Base-by-base conservation (phyloP, 208 protist species). In the Trypanosomatidae sp. region DNA sequence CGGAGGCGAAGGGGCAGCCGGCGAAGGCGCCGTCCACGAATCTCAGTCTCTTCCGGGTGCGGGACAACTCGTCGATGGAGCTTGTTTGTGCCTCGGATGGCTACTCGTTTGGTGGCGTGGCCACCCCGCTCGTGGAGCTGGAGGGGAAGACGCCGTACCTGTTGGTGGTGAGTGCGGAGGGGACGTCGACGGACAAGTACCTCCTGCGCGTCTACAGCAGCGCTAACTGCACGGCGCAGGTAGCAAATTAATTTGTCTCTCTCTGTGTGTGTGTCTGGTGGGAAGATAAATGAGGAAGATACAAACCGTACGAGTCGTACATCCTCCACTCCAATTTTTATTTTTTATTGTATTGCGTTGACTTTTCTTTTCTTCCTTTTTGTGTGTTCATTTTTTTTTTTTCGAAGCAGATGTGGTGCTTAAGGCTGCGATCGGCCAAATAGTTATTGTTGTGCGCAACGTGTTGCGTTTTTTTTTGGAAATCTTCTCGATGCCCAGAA, bases 161-260 rank as follows among this genome's bases (percentile, higher is more conserved):
- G 39, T 55, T 92, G 13, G 84, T 95, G n/a, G 81, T 92, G 13
- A 91, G 88, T 28, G 79, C 88, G 4, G 58, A 73, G 47, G 70
- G 67, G 9, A 52, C 82, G 1, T 71, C 71, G 36, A 70, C 69
- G 17, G 79, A 72, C 69, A 92, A 91, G 80, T 95, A 91, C 49
- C 56, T 89, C 0, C 62, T 95, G 60, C 87, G 87, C n/a, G 43
- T 94, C 25, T 91, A 87, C 76, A 91, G 80, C 50, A 88, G 69
- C 66, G 73, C 36, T 36, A 67, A 5, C 5, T 72, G 86, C 46
- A 87, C 46, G 1, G 82, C 79, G 22, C 70, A 86, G 68, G 9
- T 85, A 22, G 30, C 70, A 10, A 81, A 77, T 55, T 83, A 44
- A 74, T n/a, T n/a, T n/a, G n/a, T n/a, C n/a, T n/a, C n/a, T n/a